Evolutionary conservation across 495 filamentous ascomycete species (phyloP).

Genomic region (Penicillium lagena): DNA sequence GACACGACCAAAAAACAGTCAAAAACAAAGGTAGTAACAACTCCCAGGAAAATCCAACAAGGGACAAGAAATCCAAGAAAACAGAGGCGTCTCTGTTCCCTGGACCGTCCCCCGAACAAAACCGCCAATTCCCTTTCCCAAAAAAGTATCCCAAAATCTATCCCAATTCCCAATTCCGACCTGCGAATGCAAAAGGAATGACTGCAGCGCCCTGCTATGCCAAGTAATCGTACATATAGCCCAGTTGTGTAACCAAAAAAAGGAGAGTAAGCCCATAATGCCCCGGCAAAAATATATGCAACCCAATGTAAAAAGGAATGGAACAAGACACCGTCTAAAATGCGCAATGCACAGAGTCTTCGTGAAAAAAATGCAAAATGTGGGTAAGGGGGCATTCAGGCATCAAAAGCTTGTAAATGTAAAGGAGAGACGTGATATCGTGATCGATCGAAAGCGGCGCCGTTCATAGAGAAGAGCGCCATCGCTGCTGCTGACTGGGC

Average conservation of each 20-base stretch:
- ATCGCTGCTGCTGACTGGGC: constrained; percentile 24
- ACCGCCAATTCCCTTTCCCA: background rate
- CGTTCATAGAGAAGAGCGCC: constrained; percentile 1
- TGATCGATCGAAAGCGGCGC: constrained; percentile 14
- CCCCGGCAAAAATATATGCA: constrained; percentile 25
- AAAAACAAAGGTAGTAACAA: constrained; percentile 8
- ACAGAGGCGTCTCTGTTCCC: constrained; percentile 2
- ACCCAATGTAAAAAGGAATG: constrained; percentile 29
- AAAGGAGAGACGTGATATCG: constrained; percentile 38
- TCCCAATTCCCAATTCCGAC: constrained; percentile 19
- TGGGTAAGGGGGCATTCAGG: constrained; percentile 28
- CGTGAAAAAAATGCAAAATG: constrained; percentile 7
- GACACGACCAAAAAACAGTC: constrained; percentile 16
- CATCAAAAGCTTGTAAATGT: constrained; percentile 19
- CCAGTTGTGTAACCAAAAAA: constrained; percentile 18
- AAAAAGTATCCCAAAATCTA: constrained; percentile 2
- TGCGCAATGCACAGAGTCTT: constrained; percentile 17
- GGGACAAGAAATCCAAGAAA: background rate
- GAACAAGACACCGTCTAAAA: constrained; percentile 35
- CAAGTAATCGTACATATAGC: constrained; percentile 32
- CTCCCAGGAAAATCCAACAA: constrained; percentile 10
- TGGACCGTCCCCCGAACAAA: background rate
- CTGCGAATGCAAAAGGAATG: constrained; percentile 40
- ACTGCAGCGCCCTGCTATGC: constrained; percentile 42
- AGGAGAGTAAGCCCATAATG: constrained; percentile 36